Base-by-base conservation (phyloP, 345 rosid genomes). In the Rubroshorea leprosula region DNA sequence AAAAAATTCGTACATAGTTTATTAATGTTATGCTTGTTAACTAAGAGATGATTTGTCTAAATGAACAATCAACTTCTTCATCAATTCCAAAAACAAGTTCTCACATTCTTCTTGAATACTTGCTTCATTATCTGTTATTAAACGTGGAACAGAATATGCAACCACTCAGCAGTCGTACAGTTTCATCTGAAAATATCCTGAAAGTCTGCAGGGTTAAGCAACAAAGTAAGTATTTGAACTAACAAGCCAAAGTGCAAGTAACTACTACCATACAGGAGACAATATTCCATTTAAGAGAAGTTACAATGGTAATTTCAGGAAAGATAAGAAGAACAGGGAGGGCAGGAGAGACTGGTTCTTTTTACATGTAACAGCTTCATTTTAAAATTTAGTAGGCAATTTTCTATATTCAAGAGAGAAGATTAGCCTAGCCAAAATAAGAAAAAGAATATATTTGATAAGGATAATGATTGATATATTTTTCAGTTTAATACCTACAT, bases 21-120 rank as follows among this genome's bases (percentile, higher is more conserved):
- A 12, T 54, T 51, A 22, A 55, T 13, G 23, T 58, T 25, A 25
- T 51, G 20, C 57, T 24, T 61, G 55, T 48, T 55, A 21, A 72
- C 15, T 29, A n/a, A n/a, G n/a, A n/a, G n/a, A n/a, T n/a, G n/a
- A n/a, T n/a, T n/a, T n/a, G n/a, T n/a, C n/a, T n/a, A n/a, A n/a
- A 79, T 45, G 79, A 69, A 74, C 85, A 63, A 68, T 54, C 86
- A 26, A 62, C 74, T 55, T 75, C n/a, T 68, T 45, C 78, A 38
- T 72, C 64, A 93, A 72, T 74, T 93, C 97, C 49, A 77, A 67
- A 73, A 93, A 93, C 83, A 93, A 70, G 54, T 74, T 89, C 77
- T 89, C 97, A 46, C 99, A 85, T 73, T 89, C 97, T 78, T 87
- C 96, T 70, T 93, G 99, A 66, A 93, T 82, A 77, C 86, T 93